A percentile compares a stretch with the other conserved stretches of the same genome.
These are phyloP conservation scores for Ligustrum vulgare DNA, from an alignment of 257 asterid genomes.

Conservation along the genomic window DNA sequence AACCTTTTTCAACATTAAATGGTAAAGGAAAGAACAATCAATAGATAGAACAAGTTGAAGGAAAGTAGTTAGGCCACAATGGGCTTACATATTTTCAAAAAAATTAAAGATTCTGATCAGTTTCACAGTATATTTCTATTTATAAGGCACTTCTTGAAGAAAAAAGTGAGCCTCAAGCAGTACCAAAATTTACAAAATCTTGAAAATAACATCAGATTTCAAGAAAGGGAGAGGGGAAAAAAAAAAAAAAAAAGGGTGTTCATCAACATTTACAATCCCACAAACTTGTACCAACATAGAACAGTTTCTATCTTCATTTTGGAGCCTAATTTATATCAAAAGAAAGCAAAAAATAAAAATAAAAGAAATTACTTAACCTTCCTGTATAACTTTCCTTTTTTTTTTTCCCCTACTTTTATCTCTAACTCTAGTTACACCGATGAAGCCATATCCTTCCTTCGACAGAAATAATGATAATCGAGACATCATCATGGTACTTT, in stretches of 20 bases:
- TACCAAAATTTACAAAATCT: constrained; percentile 28
- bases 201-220: constrained; percentile 18
- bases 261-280: constrained; percentile 44
- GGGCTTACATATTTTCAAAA: neutral
- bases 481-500: constrained; percentile 89
- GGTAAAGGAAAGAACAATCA: neutral
- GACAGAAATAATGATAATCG: constrained; percentile 80
- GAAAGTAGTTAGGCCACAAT: neutral
- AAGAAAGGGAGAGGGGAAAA: neutral
- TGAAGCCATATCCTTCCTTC: constrained; percentile 96
- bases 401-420: constrained; percentile 19
- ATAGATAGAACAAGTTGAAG: neutral
- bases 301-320: constrained; percentile 19
- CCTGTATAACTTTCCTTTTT: constrained; percentile 30
- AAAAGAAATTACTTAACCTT: constrained; percentile 19
- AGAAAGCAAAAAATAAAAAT: neutral
- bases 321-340: neutral
- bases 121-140: neutral
- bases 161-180: constrained; percentile 20
- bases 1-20: neutral
- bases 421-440: constrained; percentile 45
- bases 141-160: constrained; percentile 26
- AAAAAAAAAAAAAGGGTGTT: constrained; percentile 19
- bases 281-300: constrained; percentile 18
- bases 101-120: neutral